A percentile compares a stretch with the other conserved stretches of the same genome.
These are phyloP conservation scores for Yamadazyma paraphyllophila DNA, from an alignment of 805 yeast genomes.

Conservation along the genomic window DNA sequence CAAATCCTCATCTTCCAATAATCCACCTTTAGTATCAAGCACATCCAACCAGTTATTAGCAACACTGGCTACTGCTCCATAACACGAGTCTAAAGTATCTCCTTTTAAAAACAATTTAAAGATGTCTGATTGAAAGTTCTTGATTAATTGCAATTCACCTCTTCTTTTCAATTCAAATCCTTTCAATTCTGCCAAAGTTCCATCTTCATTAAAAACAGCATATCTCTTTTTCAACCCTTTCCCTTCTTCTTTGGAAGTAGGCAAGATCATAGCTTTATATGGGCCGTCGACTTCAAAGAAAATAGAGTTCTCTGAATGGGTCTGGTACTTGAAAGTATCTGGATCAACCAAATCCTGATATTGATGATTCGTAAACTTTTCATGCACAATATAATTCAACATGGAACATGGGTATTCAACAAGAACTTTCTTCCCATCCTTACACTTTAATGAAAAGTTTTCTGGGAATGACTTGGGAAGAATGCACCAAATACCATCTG, in stretches of 20 bases:
- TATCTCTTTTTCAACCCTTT: conserved; percentile 94
- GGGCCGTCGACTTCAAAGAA: conserved; percentile 99
- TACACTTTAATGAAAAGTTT: conserved; percentile 65
- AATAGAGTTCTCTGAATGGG: conserved; percentile 86
- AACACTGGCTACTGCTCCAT: conserved; percentile 83
- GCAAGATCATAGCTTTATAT: conserved; percentile 93
- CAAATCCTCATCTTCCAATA: conserved; percentile 90
- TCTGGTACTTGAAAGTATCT: conserved; percentile 62
- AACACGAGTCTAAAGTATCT: conserved; percentile 71
- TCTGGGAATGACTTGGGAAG: conserved; percentile 93
- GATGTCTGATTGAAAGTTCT: conserved; percentile 92
- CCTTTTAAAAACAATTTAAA: conserved; percentile 92
- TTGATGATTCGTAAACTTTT: conserved; percentile 88
- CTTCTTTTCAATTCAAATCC: conserved; percentile 96
- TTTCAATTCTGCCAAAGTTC: conserved; percentile 88
- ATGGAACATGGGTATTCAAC: conserved; percentile 94
- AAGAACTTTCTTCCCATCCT: conserved; percentile 72
- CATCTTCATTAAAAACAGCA: conserved; percentile 95
- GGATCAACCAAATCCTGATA: conserved; percentile 85
- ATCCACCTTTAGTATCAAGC: conserved; percentile 78
- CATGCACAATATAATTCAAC: conserved; percentile 91
- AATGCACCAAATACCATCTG: conserved; percentile 99
- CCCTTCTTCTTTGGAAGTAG: conserved; percentile 96
- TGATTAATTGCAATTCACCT: conserved; percentile 91
- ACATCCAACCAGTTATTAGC: conserved; percentile 97